Evolutionary conservation across 768 basidiomycete species (phyloP), one percentile per base, ranked within the genome.

Genomic region (Psilocybe tampanensis): DNA sequence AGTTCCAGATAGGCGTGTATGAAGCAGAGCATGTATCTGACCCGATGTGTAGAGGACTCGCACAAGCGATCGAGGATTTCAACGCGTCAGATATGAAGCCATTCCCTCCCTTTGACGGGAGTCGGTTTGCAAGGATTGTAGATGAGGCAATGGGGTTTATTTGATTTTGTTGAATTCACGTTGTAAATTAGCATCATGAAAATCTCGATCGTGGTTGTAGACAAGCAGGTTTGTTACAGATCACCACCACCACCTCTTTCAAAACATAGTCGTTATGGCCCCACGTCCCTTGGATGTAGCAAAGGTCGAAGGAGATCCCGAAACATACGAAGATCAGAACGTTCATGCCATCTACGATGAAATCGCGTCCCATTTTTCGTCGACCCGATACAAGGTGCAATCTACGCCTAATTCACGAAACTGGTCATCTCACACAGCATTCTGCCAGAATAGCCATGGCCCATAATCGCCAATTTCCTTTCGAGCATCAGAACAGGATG

Each of bases 331-430:
- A 72, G 75, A 82, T 44, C 71, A 72, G 58, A 87, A 95, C 66
- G 94, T 96, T 1, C 94, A 96, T 67, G 72, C 76, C 0, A 80
- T 96, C 54, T 96, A 96, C 71, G 89, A 95, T 55, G 78, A 84
- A 61, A 95, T 96, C 59, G 94, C 94, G 0, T 67, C 78, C 17
- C 94, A 96, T 73, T 96, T 96, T 70, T 91, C 91, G 8, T 86
- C 88, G 0, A 96, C 94, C 8, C 81, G 94, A 23, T 94, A 96
- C 76, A 94, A 94, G 78, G 92, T 89, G 56, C 61, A 52, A 17
- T 44, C 60, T 48, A 55, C n/a, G 13, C 19, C 17, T 45, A 17
- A 22, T 17, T 18, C n/a, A 24, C 21, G 1, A 5, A 44, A 39
- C 36, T 23, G 9, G 33, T 26, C 7, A 39, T 12, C 17, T 45